phyloP scores from a whole-genome alignment of 768 basidiomycete genomes.

The Leccinum truebloodii region DNA sequence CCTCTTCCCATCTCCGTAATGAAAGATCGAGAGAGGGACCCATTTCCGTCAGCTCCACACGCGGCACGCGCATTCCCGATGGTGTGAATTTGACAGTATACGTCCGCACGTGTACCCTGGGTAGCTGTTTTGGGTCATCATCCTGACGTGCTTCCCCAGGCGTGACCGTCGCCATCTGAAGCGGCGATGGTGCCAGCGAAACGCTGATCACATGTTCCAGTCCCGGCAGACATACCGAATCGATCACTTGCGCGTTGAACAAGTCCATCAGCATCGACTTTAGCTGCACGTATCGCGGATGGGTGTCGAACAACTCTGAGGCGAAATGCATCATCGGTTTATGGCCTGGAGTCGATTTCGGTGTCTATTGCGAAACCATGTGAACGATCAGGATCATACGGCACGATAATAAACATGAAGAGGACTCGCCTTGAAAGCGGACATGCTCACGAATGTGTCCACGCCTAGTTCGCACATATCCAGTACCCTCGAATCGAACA shows the following conservation, averaged over 20 bases:
- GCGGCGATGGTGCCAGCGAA: constrained; percentile 66
- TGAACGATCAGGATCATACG: background rate
- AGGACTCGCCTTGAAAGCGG: constrained; percentile 74
- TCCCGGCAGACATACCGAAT: constrained; percentile 80
- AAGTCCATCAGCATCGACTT: constrained; percentile 90
- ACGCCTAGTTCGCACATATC: constrained; percentile 97
- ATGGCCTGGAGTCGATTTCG: constrained; percentile 86
- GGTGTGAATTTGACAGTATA: constrained; percentile 75
- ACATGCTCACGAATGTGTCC: constrained; percentile 76
- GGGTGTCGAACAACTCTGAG: constrained; percentile 91
- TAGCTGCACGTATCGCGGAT: constrained; percentile 88
- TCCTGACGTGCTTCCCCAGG: constrained; percentile 31
- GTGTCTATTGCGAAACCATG: constrained; percentile 45
- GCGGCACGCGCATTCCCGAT: constrained; percentile 79
- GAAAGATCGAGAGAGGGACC: constrained; percentile 87
- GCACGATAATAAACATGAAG: background rate
- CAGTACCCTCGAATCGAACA: constrained; percentile 81
- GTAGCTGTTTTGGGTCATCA: constrained; percentile 54
- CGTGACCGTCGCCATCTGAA: background rate
- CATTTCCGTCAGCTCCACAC: constrained; percentile 83
- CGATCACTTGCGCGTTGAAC: constrained; percentile 86
- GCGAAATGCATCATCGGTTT: constrained; percentile 96
- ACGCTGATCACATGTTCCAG: constrained; percentile 88
- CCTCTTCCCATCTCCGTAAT: constrained; percentile 69
- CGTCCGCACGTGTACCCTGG: constrained; percentile 85